These are phyloP conservation scores for Aspergillus calidoustus DNA, from an alignment of 2,329 filamentous ascomycete species.

Conservation along the genomic window DNA sequence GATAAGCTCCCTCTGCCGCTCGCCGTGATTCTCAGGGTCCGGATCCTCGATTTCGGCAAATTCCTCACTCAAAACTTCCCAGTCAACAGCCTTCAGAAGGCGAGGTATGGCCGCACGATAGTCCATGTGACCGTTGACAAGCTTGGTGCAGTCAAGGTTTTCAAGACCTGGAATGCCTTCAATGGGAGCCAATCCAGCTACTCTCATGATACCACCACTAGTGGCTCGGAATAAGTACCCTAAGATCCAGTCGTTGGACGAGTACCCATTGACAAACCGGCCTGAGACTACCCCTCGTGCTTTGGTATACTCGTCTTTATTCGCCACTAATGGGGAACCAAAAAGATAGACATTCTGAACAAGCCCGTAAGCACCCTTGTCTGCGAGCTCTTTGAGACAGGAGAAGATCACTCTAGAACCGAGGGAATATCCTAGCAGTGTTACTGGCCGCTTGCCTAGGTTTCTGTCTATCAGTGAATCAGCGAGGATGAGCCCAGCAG, in stretches of 20 bases:
- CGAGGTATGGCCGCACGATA: conserved; percentile 92
- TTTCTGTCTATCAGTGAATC: conserved; percentile 93
- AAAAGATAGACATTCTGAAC: conserved; percentile 96
- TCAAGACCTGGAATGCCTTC: conserved; percentile 80
- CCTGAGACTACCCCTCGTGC: conserved; percentile 84
- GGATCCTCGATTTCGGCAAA: conserved; percentile 97
- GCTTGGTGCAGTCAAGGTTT: conserved; percentile 84
- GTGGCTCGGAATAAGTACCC: conserved; percentile 95
- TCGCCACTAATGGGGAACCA: conserved; percentile 88
- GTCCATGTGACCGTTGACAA: conserved; percentile 92
- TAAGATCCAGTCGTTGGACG: conserved; percentile 95
- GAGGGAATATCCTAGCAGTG: conserved; percentile 91
- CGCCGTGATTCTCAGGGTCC: conserved; percentile 88
- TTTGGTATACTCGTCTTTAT: conserved; percentile 83
- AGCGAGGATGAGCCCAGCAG: conserved; percentile 87
- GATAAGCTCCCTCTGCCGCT: conserved; percentile 89
- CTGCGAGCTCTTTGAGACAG: conserved; percentile 83
- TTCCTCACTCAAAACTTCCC: conserved; percentile 89
- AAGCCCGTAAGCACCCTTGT: conserved; percentile 80
- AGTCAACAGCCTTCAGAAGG: conserved; percentile 84
- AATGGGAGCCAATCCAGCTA: conserved; percentile 81
- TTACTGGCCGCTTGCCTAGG: conserved; percentile 86
- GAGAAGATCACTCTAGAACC: conserved; percentile 92
- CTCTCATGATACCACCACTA: conserved; percentile 83
- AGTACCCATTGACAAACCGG: conserved; percentile 93